Evolutionary conservation across 2,329 filamentous ascomycete genomes (phyloP).

Genomic region (Cercospora sp.): DNA sequence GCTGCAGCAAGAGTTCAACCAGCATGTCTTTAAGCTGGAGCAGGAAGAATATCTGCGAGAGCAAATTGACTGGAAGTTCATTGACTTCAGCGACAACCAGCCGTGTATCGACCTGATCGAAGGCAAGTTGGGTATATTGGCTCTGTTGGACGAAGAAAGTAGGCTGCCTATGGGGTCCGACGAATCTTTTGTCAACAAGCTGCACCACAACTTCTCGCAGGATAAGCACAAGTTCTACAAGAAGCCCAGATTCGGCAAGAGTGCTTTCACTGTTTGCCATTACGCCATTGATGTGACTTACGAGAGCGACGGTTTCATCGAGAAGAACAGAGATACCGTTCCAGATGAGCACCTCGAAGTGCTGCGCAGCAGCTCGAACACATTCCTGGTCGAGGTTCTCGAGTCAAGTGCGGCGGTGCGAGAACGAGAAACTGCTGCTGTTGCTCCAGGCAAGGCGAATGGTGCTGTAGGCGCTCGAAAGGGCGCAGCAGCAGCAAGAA

Average conservation of each 20-base stretch:
- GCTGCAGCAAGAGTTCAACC: slow-evolving; percentile 97
- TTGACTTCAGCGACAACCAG: slow-evolving; percentile 98
- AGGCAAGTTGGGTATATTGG: slow-evolving; percentile 89
- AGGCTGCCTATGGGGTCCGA: slow-evolving; percentile 95
- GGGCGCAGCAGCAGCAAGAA: slow-evolving; percentile 88
- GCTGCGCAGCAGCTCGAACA: slow-evolving; percentile 77
- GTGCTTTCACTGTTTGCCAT: slow-evolving; percentile 95
- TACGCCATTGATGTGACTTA: slow-evolving; percentile 98
- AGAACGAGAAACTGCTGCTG: slow-evolving; percentile 73
- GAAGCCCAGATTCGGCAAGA: slow-evolving; percentile 97
- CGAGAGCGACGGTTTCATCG: slow-evolving; percentile 97
- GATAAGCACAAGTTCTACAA: slow-evolving; percentile 98
- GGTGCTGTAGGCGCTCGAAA: slow-evolving; percentile 75
- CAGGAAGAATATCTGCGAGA: slow-evolving; percentile 97
- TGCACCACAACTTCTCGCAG: slow-evolving; percentile 86
- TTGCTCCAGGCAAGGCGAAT: slow-evolving; percentile 67
- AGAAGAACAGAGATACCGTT: slow-evolving; percentile 98
- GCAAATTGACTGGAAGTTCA: slow-evolving; percentile 98
- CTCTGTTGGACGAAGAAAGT: slow-evolving; percentile 92
- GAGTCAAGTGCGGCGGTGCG: slow-evolving; percentile 82
- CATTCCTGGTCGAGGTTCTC: slow-evolving; percentile 80
- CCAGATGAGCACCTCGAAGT: slow-evolving; percentile 98
- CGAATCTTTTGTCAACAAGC: slow-evolving; percentile 92
- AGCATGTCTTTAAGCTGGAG: slow-evolving; percentile 98
- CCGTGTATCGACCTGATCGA: slow-evolving; percentile 98